A percentile compares a stretch with the other conserved stretches of the same genome.
phyloP scores from a whole-genome alignment of 2,329 filamentous ascomycete genomes.

The Aspergillus nomiae region DNA sequence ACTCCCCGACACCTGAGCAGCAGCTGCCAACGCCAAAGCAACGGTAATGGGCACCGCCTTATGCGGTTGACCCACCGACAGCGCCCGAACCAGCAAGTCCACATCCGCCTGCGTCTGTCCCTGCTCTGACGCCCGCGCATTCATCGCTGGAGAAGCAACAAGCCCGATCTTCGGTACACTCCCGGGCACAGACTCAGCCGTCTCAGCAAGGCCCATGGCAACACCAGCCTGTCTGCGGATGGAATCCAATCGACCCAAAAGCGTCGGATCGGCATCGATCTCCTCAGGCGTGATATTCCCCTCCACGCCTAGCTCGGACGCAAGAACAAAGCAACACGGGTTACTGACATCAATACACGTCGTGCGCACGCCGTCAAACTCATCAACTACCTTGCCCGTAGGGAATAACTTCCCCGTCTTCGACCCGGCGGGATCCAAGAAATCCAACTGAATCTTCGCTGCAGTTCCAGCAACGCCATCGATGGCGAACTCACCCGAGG shows the following conservation, averaged over 20 bases:
- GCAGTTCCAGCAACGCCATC: slow-evolving; percentile 65
- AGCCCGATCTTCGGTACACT: slow-evolving; percentile 65
- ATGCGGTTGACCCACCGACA: slow-evolving; percentile 61
- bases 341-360: slow-evolving; percentile 67
- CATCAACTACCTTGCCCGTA: slow-evolving; percentile 59
- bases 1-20: slow-evolving; percentile 48
- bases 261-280: slow-evolving; percentile 49
- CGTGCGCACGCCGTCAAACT: slow-evolving; percentile 51
- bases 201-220: slow-evolving; percentile 61
- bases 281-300: slow-evolving; percentile 54
- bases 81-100: slow-evolving; percentile 50
- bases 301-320: slow-evolving; percentile 50
- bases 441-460: slow-evolving; percentile 61
- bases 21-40: slow-evolving; percentile 53
- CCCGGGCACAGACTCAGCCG: slow-evolving; percentile 51
- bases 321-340: slow-evolving; percentile 64
- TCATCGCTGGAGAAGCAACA: slow-evolving; percentile 40
- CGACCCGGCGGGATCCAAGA: slow-evolving; percentile 63
- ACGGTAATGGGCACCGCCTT: slow-evolving; percentile 60
- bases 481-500: slow-evolving; percentile 60
- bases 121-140: slow-evolving; percentile 6
- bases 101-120: slow-evolving; percentile 19
- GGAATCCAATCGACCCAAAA: slow-evolving; percentile 54
- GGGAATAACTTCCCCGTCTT: slow-evolving; percentile 66
- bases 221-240: slow-evolving; percentile 61